These are phyloP conservation scores for Salinomyces thailandicus DNA, from an alignment of 2,329 filamentous ascomycete genomes.

Conservation along the genomic window DNA sequence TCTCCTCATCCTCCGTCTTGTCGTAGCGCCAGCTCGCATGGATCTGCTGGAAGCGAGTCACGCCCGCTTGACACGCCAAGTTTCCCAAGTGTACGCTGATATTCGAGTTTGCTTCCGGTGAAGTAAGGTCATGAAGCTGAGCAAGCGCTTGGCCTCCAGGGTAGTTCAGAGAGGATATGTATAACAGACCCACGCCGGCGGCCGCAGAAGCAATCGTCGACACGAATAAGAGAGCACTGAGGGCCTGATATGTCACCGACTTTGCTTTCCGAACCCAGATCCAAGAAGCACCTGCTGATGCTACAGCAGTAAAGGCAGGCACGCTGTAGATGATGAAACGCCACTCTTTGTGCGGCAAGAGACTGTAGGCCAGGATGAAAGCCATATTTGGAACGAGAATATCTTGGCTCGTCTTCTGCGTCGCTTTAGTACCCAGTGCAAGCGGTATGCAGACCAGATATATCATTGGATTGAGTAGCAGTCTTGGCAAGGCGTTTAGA, in stretches of 20 bases:
- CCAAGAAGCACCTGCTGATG: constrained; percentile 62
- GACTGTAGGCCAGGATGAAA: constrained; percentile 71
- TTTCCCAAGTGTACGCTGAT: constrained; percentile 46
- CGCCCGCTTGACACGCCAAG: constrained; percentile 52
- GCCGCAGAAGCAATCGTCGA: constrained; percentile 53
- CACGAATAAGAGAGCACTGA: constrained; percentile 45
- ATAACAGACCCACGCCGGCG: constrained; percentile 56
- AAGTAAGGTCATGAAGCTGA: constrained; percentile 27
- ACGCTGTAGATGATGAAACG: constrained; percentile 87
- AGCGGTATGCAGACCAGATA: constrained; percentile 43
- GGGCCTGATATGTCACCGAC: constrained; percentile 43
- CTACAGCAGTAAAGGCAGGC: constrained; percentile 67
- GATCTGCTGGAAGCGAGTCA: constrained; percentile 48
- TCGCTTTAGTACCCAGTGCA: constrained; percentile 40
- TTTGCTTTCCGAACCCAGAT: constrained; percentile 53
- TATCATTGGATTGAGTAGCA: constrained; percentile 69
- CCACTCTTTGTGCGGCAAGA: constrained; percentile 91
- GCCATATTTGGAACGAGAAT: constrained; percentile 55
- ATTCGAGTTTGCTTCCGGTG: constrained; percentile 6
- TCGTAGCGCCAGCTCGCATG: constrained; percentile 45
- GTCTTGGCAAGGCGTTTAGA: constrained; percentile 64
- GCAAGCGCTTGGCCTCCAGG: constrained; percentile 73
- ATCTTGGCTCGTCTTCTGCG: constrained; percentile 35
- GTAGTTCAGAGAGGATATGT: constrained; percentile 82
- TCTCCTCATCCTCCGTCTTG: constrained; percentile 44